Conservation (phyloP, 2,329 filamentous ascomycete species). For the Penicillium janthinellum region DNA sequence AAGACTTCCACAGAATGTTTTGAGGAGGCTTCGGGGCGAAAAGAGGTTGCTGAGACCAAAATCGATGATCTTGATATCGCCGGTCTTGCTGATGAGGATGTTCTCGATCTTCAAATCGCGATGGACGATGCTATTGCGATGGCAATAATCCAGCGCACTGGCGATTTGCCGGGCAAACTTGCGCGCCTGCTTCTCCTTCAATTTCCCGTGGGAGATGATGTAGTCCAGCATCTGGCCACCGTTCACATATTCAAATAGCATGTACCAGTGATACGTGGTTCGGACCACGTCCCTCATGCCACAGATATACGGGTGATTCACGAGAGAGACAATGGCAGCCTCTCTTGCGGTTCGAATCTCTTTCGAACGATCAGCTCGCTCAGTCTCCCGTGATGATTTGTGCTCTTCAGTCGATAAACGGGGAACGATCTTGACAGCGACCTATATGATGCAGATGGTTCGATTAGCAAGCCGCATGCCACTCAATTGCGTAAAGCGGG, state of each 20-base stretch:
- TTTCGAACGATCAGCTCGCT: conserved; percentile 92
- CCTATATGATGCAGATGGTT: conserved; percentile 57
- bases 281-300: conserved; percentile 92
- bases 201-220: conserved; percentile 94
- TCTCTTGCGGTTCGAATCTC: conserved; percentile 93
- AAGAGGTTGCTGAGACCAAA: conserved; percentile 98
- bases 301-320: conserved; percentile 94
- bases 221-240: conserved; percentile 99
- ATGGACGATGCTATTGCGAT: conserved; percentile 97
- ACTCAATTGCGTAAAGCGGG: neutral
- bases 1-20: conserved; percentile 95
- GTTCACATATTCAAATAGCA: conserved; percentile 99
- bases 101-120: conserved; percentile 98
- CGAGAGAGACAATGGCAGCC: conserved; percentile 90
- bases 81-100: conserved; percentile 97
- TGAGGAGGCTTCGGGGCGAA: conserved; percentile 78
- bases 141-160: conserved; percentile 94
- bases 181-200: conserved; percentile 97
- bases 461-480: conserved; percentile 5
- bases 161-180: conserved; percentile 98
- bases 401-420: conserved; percentile 83
- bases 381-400: conserved; percentile 66
- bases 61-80: conserved; percentile 99
- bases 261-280: conserved; percentile 99
- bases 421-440: conserved; percentile 96